Conservation (phyloP, 2,329 filamentous ascomycete genomes). For the Botrytis elliptica region DNA sequence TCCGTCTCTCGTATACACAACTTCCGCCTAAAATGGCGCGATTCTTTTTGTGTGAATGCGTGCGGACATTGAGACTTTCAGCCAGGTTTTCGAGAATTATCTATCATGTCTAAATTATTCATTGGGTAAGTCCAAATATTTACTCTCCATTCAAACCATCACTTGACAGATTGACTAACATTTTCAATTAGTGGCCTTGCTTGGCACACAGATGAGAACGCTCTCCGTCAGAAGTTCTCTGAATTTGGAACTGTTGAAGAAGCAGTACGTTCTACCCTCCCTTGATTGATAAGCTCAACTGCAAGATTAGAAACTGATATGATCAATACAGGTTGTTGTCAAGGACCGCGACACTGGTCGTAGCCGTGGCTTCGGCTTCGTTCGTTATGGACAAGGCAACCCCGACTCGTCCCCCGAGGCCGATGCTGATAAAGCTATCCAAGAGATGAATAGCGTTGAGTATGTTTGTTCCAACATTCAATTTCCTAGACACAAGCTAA, state of each 20-base stretch:
- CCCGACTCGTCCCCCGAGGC: conserved; percentile 46
- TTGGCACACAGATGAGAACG: conserved; percentile 94
- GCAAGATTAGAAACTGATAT: conserved; percentile 29
- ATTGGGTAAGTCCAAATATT: conserved; percentile 69
- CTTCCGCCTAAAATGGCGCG: conserved; percentile 37
- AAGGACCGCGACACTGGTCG: conserved; percentile 96
- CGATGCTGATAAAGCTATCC: conserved; percentile 75
- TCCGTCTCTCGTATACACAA: conserved; percentile 37
- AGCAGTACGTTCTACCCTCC: conserved; percentile 66
- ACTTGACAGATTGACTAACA: conserved; percentile 15
- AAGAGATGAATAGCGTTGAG: conserved; percentile 85
- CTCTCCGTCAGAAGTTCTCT: conserved; percentile 86
- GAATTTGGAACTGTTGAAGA: conserved; percentile 90
- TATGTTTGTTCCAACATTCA: conserved; percentile 49
- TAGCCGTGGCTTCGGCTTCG: conserved; percentile 96
- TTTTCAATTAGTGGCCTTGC: conserved; percentile 73
- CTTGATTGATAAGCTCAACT: conserved; percentile 15
- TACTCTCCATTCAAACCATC: conserved; percentile 1
- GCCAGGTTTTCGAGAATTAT: conserved; percentile 39
- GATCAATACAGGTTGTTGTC: conserved; percentile 73
- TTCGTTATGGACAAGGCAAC: conserved; percentile 69
- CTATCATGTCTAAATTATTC: conserved; percentile 86
- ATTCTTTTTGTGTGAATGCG: conserved; percentile 38
- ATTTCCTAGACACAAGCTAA: conserved; percentile 24
- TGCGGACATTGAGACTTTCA: conserved; percentile 43